Percentiles rank a stretch among this genome's conserved stretches.
These are phyloP conservation scores for Primulina huaijiensis DNA, from an alignment of 257 asterid species.

Conservation along the genomic window DNA sequence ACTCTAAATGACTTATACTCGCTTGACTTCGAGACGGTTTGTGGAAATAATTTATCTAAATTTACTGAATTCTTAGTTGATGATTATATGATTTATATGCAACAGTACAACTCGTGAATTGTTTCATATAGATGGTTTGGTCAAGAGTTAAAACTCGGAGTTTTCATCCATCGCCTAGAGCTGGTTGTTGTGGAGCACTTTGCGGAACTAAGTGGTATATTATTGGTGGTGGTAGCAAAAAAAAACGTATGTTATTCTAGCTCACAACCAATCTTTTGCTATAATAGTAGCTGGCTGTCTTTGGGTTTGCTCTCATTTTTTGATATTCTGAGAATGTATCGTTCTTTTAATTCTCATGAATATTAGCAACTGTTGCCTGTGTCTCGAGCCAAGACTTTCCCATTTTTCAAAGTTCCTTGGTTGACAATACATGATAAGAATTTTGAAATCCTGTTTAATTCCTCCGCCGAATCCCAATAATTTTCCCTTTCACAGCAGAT, in stretches of 20 bases:
- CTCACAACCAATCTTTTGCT: slow-evolving; percentile 17
- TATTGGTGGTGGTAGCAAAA: slow-evolving; percentile 96
- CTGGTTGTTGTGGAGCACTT: slow-evolving; percentile 96
- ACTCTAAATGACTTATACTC: slow-evolving; percentile 92
- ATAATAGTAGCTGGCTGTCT: slow-evolving; percentile 13
- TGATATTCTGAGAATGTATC: slow-evolving; percentile 7
- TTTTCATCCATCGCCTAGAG: slow-evolving; percentile 95
- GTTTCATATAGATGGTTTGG: slow-evolving; percentile 85
- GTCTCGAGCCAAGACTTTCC: background rate
- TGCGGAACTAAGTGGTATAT: slow-evolving; percentile 95
- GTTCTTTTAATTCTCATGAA: background rate
- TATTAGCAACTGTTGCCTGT: slow-evolving; percentile 11
- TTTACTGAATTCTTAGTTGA: slow-evolving; percentile 19
- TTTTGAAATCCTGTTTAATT: slow-evolving; percentile 13
- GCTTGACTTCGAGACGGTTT: slow-evolving; percentile 90
- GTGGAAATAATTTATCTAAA: slow-evolving; percentile 28
- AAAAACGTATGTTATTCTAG: slow-evolving; percentile 55
- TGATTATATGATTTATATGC: background rate
- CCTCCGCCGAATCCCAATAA: background rate
- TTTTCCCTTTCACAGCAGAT: slow-evolving; percentile 54
- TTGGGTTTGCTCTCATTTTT: slow-evolving; percentile 3
- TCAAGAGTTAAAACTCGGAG: slow-evolving; percentile 80
- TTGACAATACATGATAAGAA: slow-evolving; percentile 1
- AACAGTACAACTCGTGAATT: slow-evolving; percentile 18
- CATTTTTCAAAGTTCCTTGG: slow-evolving; percentile 3